Conservation (phyloP, 176 grass and related monocot species). For the Rhipidocladum racemiflorum region DNA sequence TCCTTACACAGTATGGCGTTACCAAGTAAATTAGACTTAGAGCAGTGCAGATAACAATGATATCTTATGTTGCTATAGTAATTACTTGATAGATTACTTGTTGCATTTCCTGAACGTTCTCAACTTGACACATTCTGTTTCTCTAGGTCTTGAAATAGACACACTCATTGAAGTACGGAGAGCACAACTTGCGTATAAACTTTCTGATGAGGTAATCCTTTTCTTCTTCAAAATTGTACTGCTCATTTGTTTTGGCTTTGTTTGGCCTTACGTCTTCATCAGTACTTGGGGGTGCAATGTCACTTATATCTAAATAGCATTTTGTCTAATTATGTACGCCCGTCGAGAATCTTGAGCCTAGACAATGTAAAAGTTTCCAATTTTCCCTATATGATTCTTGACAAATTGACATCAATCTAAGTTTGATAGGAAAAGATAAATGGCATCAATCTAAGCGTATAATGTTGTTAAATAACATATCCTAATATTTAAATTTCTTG, state of each 20-base stretch:
- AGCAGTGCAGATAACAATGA: neutral
- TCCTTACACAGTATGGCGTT: conserved; percentile 25
- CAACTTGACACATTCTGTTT: conserved; percentile 15
- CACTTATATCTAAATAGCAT: conserved; percentile 23
- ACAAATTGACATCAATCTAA: neutral
- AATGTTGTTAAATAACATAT: neutral
- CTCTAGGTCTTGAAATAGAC: conserved; percentile 64
- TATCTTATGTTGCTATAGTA: conserved; percentile 17
- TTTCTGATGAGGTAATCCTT: conserved; percentile 83
- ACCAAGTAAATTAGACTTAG: conserved; percentile 23
- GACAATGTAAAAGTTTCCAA: conserved; percentile 6
- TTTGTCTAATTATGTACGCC: neutral
- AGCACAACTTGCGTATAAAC: conserved; percentile 76
- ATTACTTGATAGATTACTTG: conserved; percentile 12
- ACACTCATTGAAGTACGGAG: conserved; percentile 74
- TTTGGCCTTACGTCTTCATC: conserved; percentile 6
- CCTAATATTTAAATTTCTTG: conserved; percentile 34
- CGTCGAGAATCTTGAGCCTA: neutral
- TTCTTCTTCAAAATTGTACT: conserved; percentile 15
- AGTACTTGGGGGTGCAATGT: neutral
- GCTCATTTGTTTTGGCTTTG: conserved; percentile 24
- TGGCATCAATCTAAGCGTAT: neutral
- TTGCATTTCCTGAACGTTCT: conserved; percentile 27
- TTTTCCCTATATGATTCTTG: neutral
- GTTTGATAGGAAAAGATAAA: neutral